Evolutionary conservation across 371 early-diverging fungal genomes (phyloP).

Genomic region (Mucor indicus): DNA sequence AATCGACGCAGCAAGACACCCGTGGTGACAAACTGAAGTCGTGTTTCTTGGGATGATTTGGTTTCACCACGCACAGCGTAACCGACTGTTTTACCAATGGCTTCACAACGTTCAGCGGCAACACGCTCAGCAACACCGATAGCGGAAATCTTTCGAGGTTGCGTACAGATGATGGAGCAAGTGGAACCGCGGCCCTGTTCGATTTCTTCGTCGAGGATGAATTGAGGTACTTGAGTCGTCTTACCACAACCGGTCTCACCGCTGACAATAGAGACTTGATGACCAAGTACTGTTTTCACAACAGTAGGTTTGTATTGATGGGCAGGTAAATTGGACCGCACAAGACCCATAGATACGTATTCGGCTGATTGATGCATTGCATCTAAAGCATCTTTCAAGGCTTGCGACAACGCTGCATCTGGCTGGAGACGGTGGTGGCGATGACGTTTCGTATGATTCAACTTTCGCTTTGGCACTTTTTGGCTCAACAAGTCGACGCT

Average conservation of each 20-base stretch:
- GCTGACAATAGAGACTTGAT: constrained; percentile 61
- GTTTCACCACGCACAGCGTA: constrained; percentile 65
- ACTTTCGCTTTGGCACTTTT: neutral
- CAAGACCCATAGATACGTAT: constrained; percentile 52
- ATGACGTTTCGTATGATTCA: neutral
- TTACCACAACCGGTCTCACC: constrained; percentile 89
- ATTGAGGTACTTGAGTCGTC: constrained; percentile 90
- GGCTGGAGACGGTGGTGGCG: constrained; percentile 1
- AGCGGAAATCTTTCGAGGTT: constrained; percentile 92
- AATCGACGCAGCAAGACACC: constrained; percentile 80
- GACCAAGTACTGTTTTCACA: constrained; percentile 43
- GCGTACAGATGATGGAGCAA: constrained; percentile 86
- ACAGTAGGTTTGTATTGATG: constrained; percentile 56
- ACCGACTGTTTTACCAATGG: constrained; percentile 55
- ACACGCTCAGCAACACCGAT: constrained; percentile 85
- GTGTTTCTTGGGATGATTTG: constrained; percentile 58
- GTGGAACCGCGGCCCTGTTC: constrained; percentile 40
- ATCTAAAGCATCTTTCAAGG: constrained; percentile 24
- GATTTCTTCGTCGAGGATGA: constrained; percentile 75
- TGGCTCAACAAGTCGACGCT: constrained; percentile 4
- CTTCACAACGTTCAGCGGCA: constrained; percentile 61
- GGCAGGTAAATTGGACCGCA: constrained; percentile 66
- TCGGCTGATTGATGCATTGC: constrained; percentile 26
- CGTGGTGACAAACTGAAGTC: constrained; percentile 80
- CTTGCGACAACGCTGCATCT: constrained; percentile 8